These are phyloP conservation scores for Pachysandra terminalis DNA, from an alignment of 164 flowering plant species.

Conservation along the genomic window DNA sequence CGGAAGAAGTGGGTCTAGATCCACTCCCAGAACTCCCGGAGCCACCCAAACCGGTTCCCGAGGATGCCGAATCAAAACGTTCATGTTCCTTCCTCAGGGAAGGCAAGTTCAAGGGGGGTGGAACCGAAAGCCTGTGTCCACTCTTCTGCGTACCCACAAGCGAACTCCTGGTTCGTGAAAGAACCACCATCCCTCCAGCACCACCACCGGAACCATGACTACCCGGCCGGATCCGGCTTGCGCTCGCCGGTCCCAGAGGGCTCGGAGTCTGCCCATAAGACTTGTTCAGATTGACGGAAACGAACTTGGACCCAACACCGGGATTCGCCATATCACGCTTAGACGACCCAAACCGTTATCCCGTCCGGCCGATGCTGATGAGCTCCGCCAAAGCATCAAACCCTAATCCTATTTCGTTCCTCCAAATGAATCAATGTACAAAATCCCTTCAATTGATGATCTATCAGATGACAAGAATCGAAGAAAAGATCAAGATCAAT, in stretches of 20 bases:
- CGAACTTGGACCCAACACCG: slow-evolving; percentile 76
- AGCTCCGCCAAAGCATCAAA: slow-evolving; percentile 56
- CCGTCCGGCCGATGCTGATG: slow-evolving; percentile 19
- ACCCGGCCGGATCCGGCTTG: slow-evolving; percentile 28
- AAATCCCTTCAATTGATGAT: slow-evolving; percentile 4
- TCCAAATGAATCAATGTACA: slow-evolving; percentile 1
- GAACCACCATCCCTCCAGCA: slow-evolving; percentile 94
- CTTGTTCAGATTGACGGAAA: slow-evolving; percentile 90
- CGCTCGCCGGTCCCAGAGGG: slow-evolving; percentile 20
- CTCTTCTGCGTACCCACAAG: slow-evolving; percentile 37
- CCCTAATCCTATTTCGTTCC: slow-evolving; percentile 18
- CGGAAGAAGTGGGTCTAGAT: slow-evolving; percentile 60
- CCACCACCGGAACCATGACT: slow-evolving; percentile 46
- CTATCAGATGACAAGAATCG: not conserved
- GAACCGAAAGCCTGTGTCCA: slow-evolving; percentile 84
- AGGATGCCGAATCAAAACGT: slow-evolving; percentile 56
- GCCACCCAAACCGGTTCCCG: slow-evolving; percentile 43
- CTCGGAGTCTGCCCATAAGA: slow-evolving; percentile 68
- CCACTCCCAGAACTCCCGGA: slow-evolving; percentile 56
- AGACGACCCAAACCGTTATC: slow-evolving; percentile 16
- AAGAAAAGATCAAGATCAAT: slow-evolving; percentile 13
- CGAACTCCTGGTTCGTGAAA: slow-evolving; percentile 58
- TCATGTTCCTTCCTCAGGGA: slow-evolving; percentile 90
- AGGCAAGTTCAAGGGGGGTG: slow-evolving; percentile 98
- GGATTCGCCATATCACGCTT: slow-evolving; percentile 71